Evolutionary conservation across 176 grass and related monocot genomes (phyloP).

Genomic region (Musa troglodytarum): DNA sequence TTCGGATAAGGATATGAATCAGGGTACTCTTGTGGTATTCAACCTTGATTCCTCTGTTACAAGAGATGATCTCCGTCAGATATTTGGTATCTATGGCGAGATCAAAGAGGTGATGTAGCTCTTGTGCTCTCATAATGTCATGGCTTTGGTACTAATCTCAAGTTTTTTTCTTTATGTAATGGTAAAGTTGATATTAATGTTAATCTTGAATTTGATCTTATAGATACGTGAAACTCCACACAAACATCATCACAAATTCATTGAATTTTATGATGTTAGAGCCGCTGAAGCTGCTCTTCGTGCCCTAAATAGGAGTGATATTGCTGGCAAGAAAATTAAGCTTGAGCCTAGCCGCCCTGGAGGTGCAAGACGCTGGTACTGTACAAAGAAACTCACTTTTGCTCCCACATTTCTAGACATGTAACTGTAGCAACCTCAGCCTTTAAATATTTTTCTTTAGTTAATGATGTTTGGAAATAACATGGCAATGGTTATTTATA

Average conservation of each 20-base stretch:
- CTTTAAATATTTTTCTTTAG: not conserved
- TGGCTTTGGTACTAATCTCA: not conserved
- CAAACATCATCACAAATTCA: constrained; percentile 34
- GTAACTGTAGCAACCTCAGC: not conserved
- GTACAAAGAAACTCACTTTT: not conserved
- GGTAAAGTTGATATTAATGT: not conserved
- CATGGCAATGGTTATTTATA: not conserved
- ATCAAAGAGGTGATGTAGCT: constrained; percentile 45
- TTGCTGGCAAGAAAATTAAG: constrained; percentile 44
- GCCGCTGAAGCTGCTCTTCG: constrained; percentile 41
- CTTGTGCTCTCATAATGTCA: not conserved
- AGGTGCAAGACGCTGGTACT: constrained; percentile 37
- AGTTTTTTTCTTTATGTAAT: not conserved
- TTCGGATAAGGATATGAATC: constrained; percentile 28
- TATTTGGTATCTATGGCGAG: constrained; percentile 53
- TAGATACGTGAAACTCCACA: constrained; percentile 39
- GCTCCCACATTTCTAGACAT: not conserved
- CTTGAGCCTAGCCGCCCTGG: constrained; percentile 39
- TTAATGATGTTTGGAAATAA: not conserved
- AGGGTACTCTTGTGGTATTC: constrained; percentile 35
- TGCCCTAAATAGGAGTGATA: constrained; percentile 40
- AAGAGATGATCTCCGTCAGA: constrained; percentile 44
- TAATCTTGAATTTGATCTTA: constrained; percentile 2
- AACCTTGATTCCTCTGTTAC: constrained; percentile 43
- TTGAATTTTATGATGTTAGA: constrained; percentile 65